Evolutionary conservation across 2,329 filamentous ascomycete species (phyloP), one percentile per base, ranked within the genome.

Genomic region (Penicillium expansum): DNA sequence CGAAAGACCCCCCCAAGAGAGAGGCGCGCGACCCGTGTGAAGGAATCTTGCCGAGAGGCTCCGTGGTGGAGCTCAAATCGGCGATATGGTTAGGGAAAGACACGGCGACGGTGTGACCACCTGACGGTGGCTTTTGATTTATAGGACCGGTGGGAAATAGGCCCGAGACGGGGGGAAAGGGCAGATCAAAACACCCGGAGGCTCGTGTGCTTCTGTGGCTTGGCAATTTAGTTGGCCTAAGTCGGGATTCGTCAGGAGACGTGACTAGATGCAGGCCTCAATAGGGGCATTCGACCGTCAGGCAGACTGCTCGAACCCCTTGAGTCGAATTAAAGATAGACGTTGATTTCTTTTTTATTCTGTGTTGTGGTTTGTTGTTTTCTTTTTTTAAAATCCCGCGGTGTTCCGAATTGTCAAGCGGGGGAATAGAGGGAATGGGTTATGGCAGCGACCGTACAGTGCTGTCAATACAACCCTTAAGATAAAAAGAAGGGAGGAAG

Each of bases 1-100:
- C 79, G 48, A 81, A 77, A 50, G 82, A 79, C 65, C 80, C 81
- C 76, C 82, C 83, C 65, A 86, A 77, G 69, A 86, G 81, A 77
- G 82, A 85, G 69, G 80, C 73, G 68, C 82, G 79, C 55, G 80
- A 79, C 70, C 80, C 78, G 77, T 84, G 81, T 66, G 78, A 79
- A 72, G 74, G 75, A 82, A 83, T 82, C 76, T 83, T 84, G 77
- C 66, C 69, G 66, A 74, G 68, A 53, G 69, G 74, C 69, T 75
- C 74, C 73, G 68, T 63, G 47, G 67, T 67, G 74, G 74, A 76
- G 74, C 73, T 69, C 45, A 66, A 58, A 49, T 69, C 67, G 61
- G 64, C 64, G 53, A 61, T 48, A 59, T 62, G 58, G 38, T 67
- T 59, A 54, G 57, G 20, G 60, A 61, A 64, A 71, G 71, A 65